Conservation (phyloP, 2,329 filamentous ascomycete genomes). For the Tympanopsis confertula region DNA sequence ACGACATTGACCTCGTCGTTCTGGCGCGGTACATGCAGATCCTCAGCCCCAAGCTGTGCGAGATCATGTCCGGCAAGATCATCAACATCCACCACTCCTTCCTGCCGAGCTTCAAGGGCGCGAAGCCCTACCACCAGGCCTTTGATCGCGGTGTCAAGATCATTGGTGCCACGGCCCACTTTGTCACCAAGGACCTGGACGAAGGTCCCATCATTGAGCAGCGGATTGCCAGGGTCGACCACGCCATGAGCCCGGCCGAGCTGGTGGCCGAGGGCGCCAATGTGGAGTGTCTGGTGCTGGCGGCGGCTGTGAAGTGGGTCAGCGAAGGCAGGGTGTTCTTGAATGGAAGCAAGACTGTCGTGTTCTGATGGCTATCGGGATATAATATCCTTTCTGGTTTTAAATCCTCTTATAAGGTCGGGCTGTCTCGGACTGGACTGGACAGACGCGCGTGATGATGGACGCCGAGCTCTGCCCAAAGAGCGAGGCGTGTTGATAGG, state of each 20-base stretch:
- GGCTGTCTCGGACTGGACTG: too few species aligned
- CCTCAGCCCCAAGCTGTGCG: slow-evolving; percentile 61
- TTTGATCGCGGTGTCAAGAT: slow-evolving; percentile 82
- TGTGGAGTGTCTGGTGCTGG: slow-evolving; percentile 73
- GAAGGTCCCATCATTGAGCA: slow-evolving; percentile 86
- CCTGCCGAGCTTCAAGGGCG: slow-evolving; percentile 77
- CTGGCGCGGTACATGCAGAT: slow-evolving; percentile 84
- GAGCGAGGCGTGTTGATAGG: too few species aligned
- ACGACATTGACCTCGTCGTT: slow-evolving; percentile 68
- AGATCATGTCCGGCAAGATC: slow-evolving; percentile 72
- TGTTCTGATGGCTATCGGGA: too few species aligned
- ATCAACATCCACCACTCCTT: slow-evolving; percentile 90
- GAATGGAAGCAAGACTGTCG: slow-evolving; percentile 70
- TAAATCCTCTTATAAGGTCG: too few species aligned
- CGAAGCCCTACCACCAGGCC: slow-evolving; percentile 79
- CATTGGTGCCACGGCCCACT: slow-evolving; percentile 75
- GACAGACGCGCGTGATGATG: too few species aligned
- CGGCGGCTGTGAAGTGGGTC: slow-evolving; percentile 74
- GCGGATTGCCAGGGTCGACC: slow-evolving; percentile 65
- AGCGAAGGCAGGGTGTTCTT: slow-evolving; percentile 67
- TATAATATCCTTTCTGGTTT: too few species aligned
- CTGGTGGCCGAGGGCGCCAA: slow-evolving; percentile 72
- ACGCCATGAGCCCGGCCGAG: slow-evolving; percentile 64
- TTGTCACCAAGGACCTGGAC: slow-evolving; percentile 74
- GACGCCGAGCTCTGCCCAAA: too few species aligned